Base-by-base conservation (phyloP, 2,329 filamentous ascomycete species). In the Ophiostoma perfectum region DNA sequence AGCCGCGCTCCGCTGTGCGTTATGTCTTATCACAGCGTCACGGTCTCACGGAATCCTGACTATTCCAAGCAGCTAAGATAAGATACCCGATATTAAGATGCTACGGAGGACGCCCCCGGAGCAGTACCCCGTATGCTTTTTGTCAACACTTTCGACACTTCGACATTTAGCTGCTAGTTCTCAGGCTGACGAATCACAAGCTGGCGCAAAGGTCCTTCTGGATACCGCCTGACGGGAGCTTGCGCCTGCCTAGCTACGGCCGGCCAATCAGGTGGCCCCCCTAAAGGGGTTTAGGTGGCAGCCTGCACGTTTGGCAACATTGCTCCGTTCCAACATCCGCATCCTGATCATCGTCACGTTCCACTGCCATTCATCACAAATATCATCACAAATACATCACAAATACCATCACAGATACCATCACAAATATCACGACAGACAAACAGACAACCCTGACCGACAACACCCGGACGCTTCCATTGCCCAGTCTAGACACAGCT, bases 201-300 rank as follows among this genome's bases (percentile, higher is more conserved):
- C 64, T 16, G 55, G 64, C 45, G 64, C 67, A 68, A 58, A 36
- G 42, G 49, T 42, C 38, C 42, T 63, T 52, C 41, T 18, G 64
- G 55, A 44, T 18, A 62, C 62, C 62, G 39, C 62, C 62, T 64
- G 62, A 64, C 62, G 58, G 58, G 58, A 63, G 58, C 58, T 63
- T 42, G 58, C 38, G 38, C 58, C 58, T 63, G 58, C 58, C 38
- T 42, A 18, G 39, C 27, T 60, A 27, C 5, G 58, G 38, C 42
- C 8, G 45, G 36, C 67, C 67, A 68, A 68, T 68, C 67, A 68
- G 38, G 47, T 66, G 62, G n/a, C 12, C 27, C 64, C 55, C 45
- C 67, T 39, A 4, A 63, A 41, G 38, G 38, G 38, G 58, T 47
- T 47, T 52, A 52, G 39, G 62, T 8, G 52, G 66, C 27, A 65